Base-by-base conservation (phyloP, 192 early-diverging fungal species). In the Backusella sp. region DNA sequence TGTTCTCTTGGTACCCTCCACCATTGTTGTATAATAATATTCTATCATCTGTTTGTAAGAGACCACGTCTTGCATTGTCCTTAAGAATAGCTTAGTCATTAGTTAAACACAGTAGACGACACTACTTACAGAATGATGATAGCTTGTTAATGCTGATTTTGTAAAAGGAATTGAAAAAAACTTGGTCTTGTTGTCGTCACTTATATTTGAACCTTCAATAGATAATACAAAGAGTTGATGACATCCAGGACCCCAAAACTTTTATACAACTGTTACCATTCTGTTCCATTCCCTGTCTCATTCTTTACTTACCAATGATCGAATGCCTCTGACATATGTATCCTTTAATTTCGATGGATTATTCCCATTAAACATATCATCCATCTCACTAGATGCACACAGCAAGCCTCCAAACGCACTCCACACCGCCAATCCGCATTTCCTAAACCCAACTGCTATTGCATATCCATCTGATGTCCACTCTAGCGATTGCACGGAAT, bases 401-500 rank as follows among this genome's bases (percentile, higher is more conserved):
- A 77, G 41, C 15, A 91, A 73, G 2, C 84, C 82, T 7, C 94
- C 94, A 75, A 89, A 95, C 6, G 90, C 89, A 81, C 92, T 95
- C 94, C 94, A 95, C 6, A 95, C 77, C 1, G 90, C 86, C 23
- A 94, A 75, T 14, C 94, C 92, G 36, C 89, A 89, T 70, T 81
- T 72, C 23, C 72, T 79, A 85, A 88, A 92, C 44, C 90, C 91
- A 37, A 89, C 89, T 11, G 92, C 92, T n/a, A 95, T 76, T 0
- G 90, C 90, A 72, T 87, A 88, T 46, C 93, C 92, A 77, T 94
- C 91, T 12, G 84, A 82, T 30, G 92, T 89, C 94, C 94, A 95
- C 23, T 82, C 83, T n/a, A 94, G 49, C 0, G 86, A 82, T 6
- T 75, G 78, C 1, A 91, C 90, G 6, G 80, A n/a, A 49, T 73